Percentiles rank a stretch among this genome's conserved stretches.
Evolutionary conservation across 768 basidiomycete species (phyloP).

Genomic region (Pisolithus albus): DNA sequence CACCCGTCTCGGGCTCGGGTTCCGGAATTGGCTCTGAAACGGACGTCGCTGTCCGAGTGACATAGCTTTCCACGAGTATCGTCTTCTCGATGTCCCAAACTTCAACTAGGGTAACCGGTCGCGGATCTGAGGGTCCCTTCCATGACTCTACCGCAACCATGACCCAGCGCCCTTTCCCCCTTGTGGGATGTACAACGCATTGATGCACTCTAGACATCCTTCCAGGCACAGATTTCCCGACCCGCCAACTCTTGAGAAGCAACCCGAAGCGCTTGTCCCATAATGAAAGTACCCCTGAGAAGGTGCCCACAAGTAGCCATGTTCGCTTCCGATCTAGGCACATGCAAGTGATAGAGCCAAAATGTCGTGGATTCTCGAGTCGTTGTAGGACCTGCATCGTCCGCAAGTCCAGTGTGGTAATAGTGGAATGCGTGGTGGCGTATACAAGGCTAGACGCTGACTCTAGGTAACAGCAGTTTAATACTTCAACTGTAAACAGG

Average conservation of each 20-base stretch:
- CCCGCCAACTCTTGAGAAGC: constrained; percentile 81
- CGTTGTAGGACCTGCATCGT: constrained; percentile 72
- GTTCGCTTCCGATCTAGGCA: constrained; percentile 79
- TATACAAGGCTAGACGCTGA: constrained; percentile 76
- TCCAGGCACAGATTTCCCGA: constrained; percentile 48
- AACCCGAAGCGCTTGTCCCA: constrained; percentile 97
- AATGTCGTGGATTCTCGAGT: constrained; percentile 80
- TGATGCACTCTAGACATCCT: constrained; percentile 59
- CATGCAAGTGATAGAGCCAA: constrained; percentile 79
- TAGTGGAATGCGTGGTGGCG: constrained; percentile 73
- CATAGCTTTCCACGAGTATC: constrained; percentile 71
- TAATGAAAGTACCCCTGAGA: constrained; percentile 74
- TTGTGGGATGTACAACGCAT: constrained; percentile 76
- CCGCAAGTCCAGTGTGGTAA: constrained; percentile 75
- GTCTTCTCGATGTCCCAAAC: constrained; percentile 92
- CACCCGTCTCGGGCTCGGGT: constrained; percentile 43
- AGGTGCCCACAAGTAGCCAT: constrained; percentile 88
- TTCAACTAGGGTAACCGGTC: constrained; percentile 55
- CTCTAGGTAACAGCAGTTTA: constrained; percentile 36
- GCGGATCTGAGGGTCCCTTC: constrained; percentile 30
- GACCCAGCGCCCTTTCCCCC: constrained; percentile 85
- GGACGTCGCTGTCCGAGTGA: constrained; percentile 43
- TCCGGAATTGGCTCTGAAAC: constrained; percentile 46
- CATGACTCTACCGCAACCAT: constrained; percentile 71
- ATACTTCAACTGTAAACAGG: neutral